Evolutionary conservation across 108 stramenopile genomes (phyloP).

Genomic region (Poteriospumella lacustris): DNA sequence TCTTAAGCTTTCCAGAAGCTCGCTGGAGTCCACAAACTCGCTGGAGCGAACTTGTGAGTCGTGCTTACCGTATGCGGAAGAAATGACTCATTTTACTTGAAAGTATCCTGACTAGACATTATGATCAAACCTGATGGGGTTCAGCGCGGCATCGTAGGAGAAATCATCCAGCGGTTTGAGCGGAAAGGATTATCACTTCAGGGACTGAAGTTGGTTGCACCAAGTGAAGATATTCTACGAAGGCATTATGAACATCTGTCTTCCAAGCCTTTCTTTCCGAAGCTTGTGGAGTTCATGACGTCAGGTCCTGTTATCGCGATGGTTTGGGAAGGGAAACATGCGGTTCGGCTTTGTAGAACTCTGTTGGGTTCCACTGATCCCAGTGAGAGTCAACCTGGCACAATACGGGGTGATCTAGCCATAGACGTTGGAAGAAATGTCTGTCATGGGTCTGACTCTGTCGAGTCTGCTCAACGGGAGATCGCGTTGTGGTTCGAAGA

Average conservation of each 20-base stretch:
- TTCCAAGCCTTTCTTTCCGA: slow-evolving; percentile 90
- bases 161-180: slow-evolving; percentile 95
- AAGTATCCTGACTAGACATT: slow-evolving; percentile 48
- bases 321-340: slow-evolving; percentile 63
- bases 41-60: no score
- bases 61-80: no score
- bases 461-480: slow-evolving; percentile 88
- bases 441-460: slow-evolving; percentile 83
- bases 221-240: slow-evolving; percentile 77
- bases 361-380: slow-evolving; percentile 99
- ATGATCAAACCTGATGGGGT: slow-evolving; percentile 99
- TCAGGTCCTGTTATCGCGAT: slow-evolving; percentile 85
- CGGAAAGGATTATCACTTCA: slow-evolving; percentile 91
- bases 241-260: slow-evolving; percentile 89
- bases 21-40: no score
- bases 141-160: slow-evolving; percentile 89
- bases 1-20: no score
- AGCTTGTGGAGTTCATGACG: slow-evolving; percentile 89
- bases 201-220: slow-evolving; percentile 83
- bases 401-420: slow-evolving; percentile 96
- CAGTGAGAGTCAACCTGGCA: slow-evolving; percentile 79
- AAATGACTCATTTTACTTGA: no score
- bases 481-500: slow-evolving; percentile 95
- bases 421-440: slow-evolving; percentile 80
- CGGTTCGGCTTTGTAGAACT: slow-evolving; percentile 62